Evolutionary conservation across 78 protist genomes (phyloP).

Genomic region (Dictyostelium brefeldianum): DNA sequence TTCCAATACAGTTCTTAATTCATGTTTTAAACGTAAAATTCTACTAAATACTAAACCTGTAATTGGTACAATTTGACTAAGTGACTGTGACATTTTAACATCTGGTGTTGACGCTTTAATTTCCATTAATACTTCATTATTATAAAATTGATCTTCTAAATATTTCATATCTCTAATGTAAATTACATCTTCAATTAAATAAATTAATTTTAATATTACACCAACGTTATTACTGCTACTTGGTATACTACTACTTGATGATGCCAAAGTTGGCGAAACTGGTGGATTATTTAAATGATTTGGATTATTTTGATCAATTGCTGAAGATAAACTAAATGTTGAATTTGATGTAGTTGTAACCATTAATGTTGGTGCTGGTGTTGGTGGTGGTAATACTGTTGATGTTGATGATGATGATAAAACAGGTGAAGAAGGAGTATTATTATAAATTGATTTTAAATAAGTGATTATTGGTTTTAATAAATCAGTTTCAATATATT

Average conservation of each 20-base stretch:
- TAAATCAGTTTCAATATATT: background rate
- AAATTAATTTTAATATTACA: background rate
- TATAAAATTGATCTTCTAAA: slow-evolving; percentile 49
- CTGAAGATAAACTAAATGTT: background rate
- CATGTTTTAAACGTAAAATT: slow-evolving; percentile 56
- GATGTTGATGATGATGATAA: background rate
- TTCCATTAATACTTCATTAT: slow-evolving; percentile 16
- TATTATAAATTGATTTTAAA: slow-evolving; percentile 35
- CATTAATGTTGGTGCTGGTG: background rate
- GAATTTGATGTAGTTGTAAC: background rate
- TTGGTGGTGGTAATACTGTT: background rate
- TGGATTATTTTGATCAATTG: background rate
- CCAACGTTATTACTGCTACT: background rate
- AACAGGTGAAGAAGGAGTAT: slow-evolving; percentile 1
- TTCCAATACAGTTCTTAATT: slow-evolving; percentile 57
- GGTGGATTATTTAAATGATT: slow-evolving; percentile 18
- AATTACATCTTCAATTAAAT: slow-evolving; percentile 28
- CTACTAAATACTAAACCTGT: slow-evolving; percentile 68
- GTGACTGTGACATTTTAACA: background rate
- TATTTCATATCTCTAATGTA: slow-evolving; percentile 67
- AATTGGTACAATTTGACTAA: slow-evolving; percentile 54
- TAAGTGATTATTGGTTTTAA: slow-evolving; percentile 3
- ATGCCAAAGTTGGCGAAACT: background rate
- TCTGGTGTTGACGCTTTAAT: background rate
- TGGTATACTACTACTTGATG: background rate